Base-by-base conservation (phyloP, 768 basidiomycete species). In the Hericium alpestre region DNA sequence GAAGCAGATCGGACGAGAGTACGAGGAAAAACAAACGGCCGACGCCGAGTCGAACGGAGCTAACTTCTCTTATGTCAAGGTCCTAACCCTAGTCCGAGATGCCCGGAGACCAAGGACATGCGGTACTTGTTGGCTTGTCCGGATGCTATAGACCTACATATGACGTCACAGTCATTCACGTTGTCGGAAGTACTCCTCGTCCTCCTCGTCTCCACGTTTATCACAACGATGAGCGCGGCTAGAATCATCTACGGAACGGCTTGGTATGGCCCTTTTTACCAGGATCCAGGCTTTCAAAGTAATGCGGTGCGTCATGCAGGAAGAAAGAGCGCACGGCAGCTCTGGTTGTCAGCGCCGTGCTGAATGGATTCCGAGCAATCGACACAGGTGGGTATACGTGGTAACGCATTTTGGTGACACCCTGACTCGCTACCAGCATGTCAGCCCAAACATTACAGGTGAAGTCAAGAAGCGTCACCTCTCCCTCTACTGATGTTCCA, bases 341-440 rank as follows among this genome's bases (percentile, higher is more conserved):
- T 3, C 77, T 91, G 2, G 89, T 92, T 18, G 71, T 85, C 52
- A 76, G 74, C 55, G 91, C 91, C 10, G 80, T 92, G 56, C 69
- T 85, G 40, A 77, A 80, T 60, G 90, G 91, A 5, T 93, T 92
- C 66, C 73, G 83, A 49, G 89, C 86, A 4, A 82, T 93, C 27
- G 91, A 93, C 64, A 91, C 88, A n/a, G 89, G 88, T 77, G 68
- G 59, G 74, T 47, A 11, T 9, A 49, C 13, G 51, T 43, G 43
- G 49, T 41, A 23, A 15, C 18, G 27, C 11, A 4, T 54, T 46
- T 9, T 11, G 43, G n/a, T 11, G 43, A 46, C 43, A n/a, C n/a
- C 32, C 32, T 32, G 32, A 32, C 7, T 20, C 16, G 15, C 43
- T 10, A 15, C 39, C 58, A 82, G 84, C 85, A 23, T 81, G 83